Base-by-base conservation (phyloP, 108 stramenopile species). In the Nitzschia sp. region DNA sequence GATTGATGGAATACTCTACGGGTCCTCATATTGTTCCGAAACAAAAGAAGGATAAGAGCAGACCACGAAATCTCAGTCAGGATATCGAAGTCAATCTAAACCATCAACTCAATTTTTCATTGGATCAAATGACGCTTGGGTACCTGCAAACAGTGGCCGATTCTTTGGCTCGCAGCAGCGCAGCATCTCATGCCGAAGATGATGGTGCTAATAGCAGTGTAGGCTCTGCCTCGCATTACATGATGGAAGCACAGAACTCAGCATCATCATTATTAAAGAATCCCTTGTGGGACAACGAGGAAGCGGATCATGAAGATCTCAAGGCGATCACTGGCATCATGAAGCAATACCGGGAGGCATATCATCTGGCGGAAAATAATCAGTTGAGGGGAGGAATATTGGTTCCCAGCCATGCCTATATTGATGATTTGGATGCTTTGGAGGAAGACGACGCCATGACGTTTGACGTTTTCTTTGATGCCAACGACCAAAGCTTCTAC, bases 391-490 rank as follows among this genome's bases (percentile, higher is more conserved):
- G 91, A 30, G 91, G 91, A 5, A 66, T 93, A 25, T 57, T 93
- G 29, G 53, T 93, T 23, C 90, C 87, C 5, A 75, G 71, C 19
- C 70, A 75, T 70, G 80, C 82, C 24, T 74, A 80, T n/a, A 30
- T 64, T 25, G 82, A 85, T 59, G 72, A 82, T 13, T 63, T 29
- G 18, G 46, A 66, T 54, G 59, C 21, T 0, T 46, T 59, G 6
- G 59, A 70, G 49, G 67, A 71, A 18, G 71, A 47, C 11, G 83
- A 76, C 0, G 73, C 59, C 8, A 53, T 75, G 24, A 80, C 92
- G 13, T 93, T 90, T 57, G 92, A 93, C 74, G 76, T 85, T 8
- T 93, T 93, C 58, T 93, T 93, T 49, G 92, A 93, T 74, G 87
- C 89, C 21, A 93, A 90, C 55, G 92, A 93, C 36, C 72, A 81